Base-by-base conservation (phyloP, 768 basidiomycete species). In the Saitozyma sp. region DNA sequence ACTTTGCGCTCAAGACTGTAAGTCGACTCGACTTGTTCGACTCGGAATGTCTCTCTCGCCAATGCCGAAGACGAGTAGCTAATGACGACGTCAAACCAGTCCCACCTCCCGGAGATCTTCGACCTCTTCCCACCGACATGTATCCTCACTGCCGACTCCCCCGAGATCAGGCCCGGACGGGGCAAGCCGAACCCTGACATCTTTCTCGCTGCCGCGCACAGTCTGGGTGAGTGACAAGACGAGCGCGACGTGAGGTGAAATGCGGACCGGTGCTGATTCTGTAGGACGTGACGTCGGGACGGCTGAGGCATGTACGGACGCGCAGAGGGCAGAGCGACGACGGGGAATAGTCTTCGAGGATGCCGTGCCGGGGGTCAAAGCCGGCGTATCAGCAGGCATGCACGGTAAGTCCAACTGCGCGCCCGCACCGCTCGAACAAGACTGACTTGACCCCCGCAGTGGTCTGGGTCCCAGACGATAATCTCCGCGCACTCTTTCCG, bases 151-250 rank as follows among this genome's bases (percentile, higher is more conserved):
- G 78, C 74, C 38, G 74, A 79, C 54, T 77, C 76, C 13, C 67
- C 71, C 4, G 62, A 73, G 41, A 67, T 79, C 41, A 67, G 66
- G 45, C 71, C 69, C 42, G 77, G 75, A n/a, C 61, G 78, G 45
- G 76, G 76, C 8, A 79, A 79, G 54, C 78, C 78, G 6, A 64
- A 61, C 46, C 78, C 78, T 20, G 78, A 79, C 61, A 73, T 79
- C 59, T 79, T 75, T 54, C 62, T 79, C 16, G 78, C 78, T 56
- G 78, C 78, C 1, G 78, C 78, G n/a, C 64, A 69, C 1, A 67
- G 65, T 40, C 56, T 79, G 45, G 78, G 77, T 77, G 46, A 53
- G 66, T 69, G 29, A 29, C 29, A 29, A 29, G 29, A 29, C 29
- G 29, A 29, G 29, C 37, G 37, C 19, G 9, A 14, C 29, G 46